Evolutionary conservation across 768 basidiomycete species (phyloP).

Genomic region (Trametes sanguinea): DNA sequence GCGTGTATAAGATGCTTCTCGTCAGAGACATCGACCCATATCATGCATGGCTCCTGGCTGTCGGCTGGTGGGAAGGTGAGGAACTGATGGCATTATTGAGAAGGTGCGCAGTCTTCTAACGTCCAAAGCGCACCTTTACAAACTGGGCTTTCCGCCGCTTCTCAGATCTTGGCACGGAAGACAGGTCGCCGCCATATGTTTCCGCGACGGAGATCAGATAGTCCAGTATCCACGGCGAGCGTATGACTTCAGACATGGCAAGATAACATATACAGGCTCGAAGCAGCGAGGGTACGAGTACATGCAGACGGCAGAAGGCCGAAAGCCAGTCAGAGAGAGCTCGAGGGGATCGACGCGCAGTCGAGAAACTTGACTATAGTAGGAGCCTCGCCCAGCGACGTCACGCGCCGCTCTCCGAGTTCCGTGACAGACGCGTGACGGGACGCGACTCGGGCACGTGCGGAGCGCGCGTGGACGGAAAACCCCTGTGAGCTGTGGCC

Average conservation of each 20-base stretch:
- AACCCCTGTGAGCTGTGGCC: neutral
- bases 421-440: constrained; percentile 17
- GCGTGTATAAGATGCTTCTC: constrained; percentile 51
- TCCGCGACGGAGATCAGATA: constrained; percentile 55
- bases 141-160: constrained; percentile 60
- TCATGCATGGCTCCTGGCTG: constrained; percentile 36
- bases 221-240: constrained; percentile 55
- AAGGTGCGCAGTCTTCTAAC: too few species aligned
- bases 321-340: neutral
- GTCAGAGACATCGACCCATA: constrained; percentile 71
- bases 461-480: neutral
- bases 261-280: neutral
- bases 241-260: constrained; percentile 42
- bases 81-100: constrained; percentile 42
- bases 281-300: neutral
- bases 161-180: constrained; percentile 33
- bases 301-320: too few species aligned
- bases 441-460: constrained; percentile 13
- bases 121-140: constrained; percentile 44
- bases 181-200: constrained; percentile 49
- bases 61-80: constrained; percentile 47
- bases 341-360: neutral
- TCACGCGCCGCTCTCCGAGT: neutral
- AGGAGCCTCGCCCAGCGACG: neutral
- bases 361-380: neutral